phyloP scores from a whole-genome alignment of 768 basidiomycete species.

The Mycena rosella region DNA sequence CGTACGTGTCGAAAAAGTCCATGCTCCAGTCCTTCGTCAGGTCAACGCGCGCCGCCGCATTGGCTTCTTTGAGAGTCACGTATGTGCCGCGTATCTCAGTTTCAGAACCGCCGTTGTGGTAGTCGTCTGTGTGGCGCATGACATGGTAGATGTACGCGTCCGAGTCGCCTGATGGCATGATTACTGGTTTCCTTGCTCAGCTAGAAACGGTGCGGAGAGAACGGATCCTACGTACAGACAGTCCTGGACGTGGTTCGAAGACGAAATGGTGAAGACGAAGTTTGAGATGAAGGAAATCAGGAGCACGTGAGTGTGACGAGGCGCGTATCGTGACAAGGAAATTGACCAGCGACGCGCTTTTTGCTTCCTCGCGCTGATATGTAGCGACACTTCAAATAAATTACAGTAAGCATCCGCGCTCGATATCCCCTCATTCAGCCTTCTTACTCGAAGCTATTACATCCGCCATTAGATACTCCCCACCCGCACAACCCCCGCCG shows the following conservation, averaged over 20 bases:
- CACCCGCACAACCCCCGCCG: constrained; percentile 81
- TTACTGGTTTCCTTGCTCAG: too few species aligned
- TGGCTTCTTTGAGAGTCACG: constrained; percentile 7
- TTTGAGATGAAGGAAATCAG: neutral
- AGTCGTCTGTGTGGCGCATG: constrained; percentile 7
- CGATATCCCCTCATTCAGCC: neutral
- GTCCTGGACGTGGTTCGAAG: too few species aligned
- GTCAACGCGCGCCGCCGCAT: constrained; percentile 8
- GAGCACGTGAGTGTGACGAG: neutral
- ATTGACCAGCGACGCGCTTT: too few species aligned
- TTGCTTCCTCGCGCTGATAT: too few species aligned
- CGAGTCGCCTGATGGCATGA: neutral
- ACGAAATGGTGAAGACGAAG: too few species aligned
- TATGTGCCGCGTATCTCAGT: constrained; percentile 11
- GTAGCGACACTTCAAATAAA: too few species aligned
- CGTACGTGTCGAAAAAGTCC: neutral
- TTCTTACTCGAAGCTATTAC: constrained; percentile 26
- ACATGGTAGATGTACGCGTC: constrained; percentile 14
- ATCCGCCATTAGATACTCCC: constrained; percentile 78
- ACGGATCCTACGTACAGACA: too few species aligned
- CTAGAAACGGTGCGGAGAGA: too few species aligned
- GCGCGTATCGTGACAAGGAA: neutral
- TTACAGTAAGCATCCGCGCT: constrained; percentile 1
- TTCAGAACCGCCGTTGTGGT: neutral
- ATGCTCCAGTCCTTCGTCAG: neutral